These are phyloP conservation scores for Salix purpurea DNA, from an alignment of 345 rosid species.

Conservation along the genomic window DNA sequence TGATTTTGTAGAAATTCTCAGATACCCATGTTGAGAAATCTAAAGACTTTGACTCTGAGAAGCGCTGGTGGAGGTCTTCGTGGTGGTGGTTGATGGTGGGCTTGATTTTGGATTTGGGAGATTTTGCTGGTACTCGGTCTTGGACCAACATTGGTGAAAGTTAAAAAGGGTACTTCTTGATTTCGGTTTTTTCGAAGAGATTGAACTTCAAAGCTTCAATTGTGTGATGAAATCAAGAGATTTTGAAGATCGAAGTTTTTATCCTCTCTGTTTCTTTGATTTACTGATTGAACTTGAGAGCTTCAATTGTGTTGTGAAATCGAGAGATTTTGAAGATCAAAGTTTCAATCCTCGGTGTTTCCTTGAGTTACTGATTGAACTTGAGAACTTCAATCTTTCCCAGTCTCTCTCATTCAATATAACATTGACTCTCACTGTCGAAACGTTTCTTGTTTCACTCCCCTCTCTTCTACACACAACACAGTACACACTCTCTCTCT, in stretches of 20 bases:
- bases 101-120: constrained; percentile 17
- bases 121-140: constrained; percentile 39
- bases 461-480: no score
- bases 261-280: not conserved
- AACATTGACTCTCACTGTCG: not conserved
- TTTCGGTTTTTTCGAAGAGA: not conserved
- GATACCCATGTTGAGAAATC: constrained; percentile 78
- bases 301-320: not conserved
- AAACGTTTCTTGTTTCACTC: not conserved
- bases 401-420: not conserved
- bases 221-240: not conserved
- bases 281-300: not conserved
- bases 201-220: not conserved
- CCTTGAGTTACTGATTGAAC: not conserved
- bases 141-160: constrained; percentile 73
- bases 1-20: constrained; percentile 55
- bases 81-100: constrained; percentile 27
- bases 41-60: constrained; percentile 58
- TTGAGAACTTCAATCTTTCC: not conserved
- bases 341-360: not conserved
- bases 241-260: not conserved
- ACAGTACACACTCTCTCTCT: no score
- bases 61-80: constrained; percentile 52
- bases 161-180: not conserved
- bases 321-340: not conserved